Evolutionary conservation across 306 rosid genomes (phyloP), one percentile per base, ranked within the genome.

Genomic region (Bauhinia variegata): DNA sequence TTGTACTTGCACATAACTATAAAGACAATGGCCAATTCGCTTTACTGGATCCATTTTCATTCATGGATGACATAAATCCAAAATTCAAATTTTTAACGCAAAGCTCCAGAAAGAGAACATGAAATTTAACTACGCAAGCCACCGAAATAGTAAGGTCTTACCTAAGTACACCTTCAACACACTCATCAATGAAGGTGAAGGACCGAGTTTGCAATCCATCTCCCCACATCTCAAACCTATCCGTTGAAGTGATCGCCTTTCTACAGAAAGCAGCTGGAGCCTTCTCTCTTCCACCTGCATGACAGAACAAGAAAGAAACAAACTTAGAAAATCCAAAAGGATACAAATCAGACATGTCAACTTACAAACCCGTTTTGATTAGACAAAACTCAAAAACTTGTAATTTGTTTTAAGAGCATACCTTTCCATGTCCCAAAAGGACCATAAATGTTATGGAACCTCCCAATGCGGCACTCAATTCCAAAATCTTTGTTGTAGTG

Each of bases 361-460:
- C 9, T 13, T 2, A 17, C 11, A 18, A 62, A 48, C 46, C 23
- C 19, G 75, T 28, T 58, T n/a, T 7, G 6, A 62, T 8, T 18
- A 7, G 28, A 51, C 62, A 52, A 77, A 69, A 11, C 18, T 3
- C 16, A 30, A 37, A 17, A 34, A 63, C 28, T 51, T 12, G 53
- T 18, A 52, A 63, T 43, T 61, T 12, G 66, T 44, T n/a, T 67
- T 37, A 57, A 42, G 44, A 70, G 32, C 71, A 71, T 78, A 86
- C 99, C 99, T 67, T 93, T 93, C 99, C 99, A 93, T 75, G 99
- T 93, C 78, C 99, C 99, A 38, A 72, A 93, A 38, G 99, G 99
- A 37, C 99, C 99, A 39, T 93, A 93, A 59, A 90, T 93, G 82
- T 93, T 93, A 59, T 93, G 99, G 87, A 93, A 93, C 79, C 99